A percentile compares a stretch with the other conserved stretches of the same genome.
Evolutionary conservation across 139 green algal genomes (phyloP).

Genomic region (Chlorella sp.): DNA sequence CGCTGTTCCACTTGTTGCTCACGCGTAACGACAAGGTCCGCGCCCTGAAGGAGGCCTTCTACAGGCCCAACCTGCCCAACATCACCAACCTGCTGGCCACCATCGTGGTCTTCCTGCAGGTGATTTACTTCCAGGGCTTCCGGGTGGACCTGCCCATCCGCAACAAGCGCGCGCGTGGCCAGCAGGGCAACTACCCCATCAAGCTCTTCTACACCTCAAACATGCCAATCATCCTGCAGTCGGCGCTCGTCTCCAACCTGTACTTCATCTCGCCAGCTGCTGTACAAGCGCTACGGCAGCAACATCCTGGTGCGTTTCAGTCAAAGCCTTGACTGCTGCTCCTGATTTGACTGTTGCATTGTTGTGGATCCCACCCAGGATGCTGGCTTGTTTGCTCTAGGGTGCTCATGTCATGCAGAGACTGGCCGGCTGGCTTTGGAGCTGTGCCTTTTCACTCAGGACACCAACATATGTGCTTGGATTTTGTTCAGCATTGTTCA

Average conservation of each 20-base stretch:
- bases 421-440: no score
- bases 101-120: constrained; percentile 79
- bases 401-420: no score
- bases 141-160: constrained; percentile 95
- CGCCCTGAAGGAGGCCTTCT: constrained; percentile 97
- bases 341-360: no score
- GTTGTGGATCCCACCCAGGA: no score
- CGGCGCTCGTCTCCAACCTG: constrained; percentile 97
- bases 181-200: constrained; percentile 93
- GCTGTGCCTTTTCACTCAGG: no score
- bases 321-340: no score
- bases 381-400: no score
- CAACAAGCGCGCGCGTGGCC: constrained; percentile 84
- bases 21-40: constrained; percentile 88
- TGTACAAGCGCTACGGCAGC: constrained; percentile 91
- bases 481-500: no score
- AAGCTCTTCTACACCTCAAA: constrained; percentile 99
- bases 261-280: constrained; percentile 99
- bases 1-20: constrained; percentile 94
- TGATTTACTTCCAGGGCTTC: constrained; percentile 78
- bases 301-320: constrained; percentile 97
- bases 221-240: constrained; percentile 99
- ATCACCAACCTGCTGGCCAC: constrained; percentile 96
- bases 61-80: constrained; percentile 95
- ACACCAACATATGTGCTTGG: no score